phyloP scores from a whole-genome alignment of 2,329 filamentous ascomycete species.

The Penicillium sp. region DNA sequence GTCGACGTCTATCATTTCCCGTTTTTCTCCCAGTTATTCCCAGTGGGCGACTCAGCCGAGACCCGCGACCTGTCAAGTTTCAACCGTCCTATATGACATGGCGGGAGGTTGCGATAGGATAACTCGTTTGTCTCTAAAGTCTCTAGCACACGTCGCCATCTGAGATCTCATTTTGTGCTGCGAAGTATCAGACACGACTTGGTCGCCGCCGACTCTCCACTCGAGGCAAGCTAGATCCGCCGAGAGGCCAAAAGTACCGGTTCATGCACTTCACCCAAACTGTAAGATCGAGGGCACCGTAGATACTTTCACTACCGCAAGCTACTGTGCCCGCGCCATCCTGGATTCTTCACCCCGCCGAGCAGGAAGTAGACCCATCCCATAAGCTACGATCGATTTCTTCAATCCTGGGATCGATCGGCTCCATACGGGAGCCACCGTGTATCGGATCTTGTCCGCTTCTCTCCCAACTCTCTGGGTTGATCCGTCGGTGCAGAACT shows the following conservation, averaged over 20 bases:
- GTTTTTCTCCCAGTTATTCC: slow-evolving; percentile 23
- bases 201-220: too few species aligned
- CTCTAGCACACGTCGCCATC: too few species aligned
- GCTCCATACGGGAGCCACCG: too few species aligned
- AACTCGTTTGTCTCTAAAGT: too few species aligned
- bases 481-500: too few species aligned
- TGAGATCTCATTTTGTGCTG: neutral
- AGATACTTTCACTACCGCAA: slow-evolving; percentile 12
- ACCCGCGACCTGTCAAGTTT: slow-evolving; percentile 24
- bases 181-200: too few species aligned
- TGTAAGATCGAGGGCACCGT: slow-evolving; percentile 15
- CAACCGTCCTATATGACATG: slow-evolving; percentile 10
- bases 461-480: too few species aligned
- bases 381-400: slow-evolving; percentile 13
- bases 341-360: neutral
- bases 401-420: slow-evolving; percentile 12
- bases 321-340: slow-evolving; percentile 13
- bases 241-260: slow-evolving; percentile 17
- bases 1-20: too few species aligned
- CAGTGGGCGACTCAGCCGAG: slow-evolving; percentile 12
- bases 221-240: slow-evolving; percentile 2
- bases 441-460: too few species aligned
- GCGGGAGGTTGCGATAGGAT: too few species aligned
- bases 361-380: slow-evolving; percentile 1
- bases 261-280: slow-evolving; percentile 18